Evolutionary conservation across 768 basidiomycete species (phyloP).

Genomic region (Lepiota brunneoincarnata): DNA sequence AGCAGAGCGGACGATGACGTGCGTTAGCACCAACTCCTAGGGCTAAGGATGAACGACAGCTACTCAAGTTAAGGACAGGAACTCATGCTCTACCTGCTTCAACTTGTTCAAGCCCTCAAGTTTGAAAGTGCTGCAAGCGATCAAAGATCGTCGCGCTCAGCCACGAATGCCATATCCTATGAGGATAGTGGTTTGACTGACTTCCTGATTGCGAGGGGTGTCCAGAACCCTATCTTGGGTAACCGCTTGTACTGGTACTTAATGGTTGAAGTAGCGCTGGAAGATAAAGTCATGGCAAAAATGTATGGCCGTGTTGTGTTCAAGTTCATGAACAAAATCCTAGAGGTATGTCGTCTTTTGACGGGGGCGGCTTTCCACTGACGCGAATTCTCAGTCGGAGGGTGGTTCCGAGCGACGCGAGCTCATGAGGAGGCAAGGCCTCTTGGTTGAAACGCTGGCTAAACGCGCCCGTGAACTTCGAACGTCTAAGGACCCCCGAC

Average conservation of each 20-base stretch:
- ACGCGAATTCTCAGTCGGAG: conserved; percentile 43
- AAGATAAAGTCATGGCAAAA: conserved; percentile 83
- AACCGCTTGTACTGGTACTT: conserved; percentile 97
- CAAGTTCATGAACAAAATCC: conserved; percentile 85
- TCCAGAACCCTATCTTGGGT: conserved; percentile 79
- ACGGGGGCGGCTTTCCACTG: neutral
- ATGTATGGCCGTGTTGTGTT: conserved; percentile 92
- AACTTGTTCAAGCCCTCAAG: conserved; percentile 96
- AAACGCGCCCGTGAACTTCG: conserved; percentile 86
- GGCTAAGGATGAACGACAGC: neutral
- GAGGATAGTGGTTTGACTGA: conserved; percentile 93
- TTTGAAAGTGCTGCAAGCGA: conserved; percentile 86
- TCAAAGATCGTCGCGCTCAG: conserved; percentile 70
- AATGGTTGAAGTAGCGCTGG: conserved; percentile 91
- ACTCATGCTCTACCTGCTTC: conserved; percentile 85
- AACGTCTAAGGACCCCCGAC: conserved; percentile 87
- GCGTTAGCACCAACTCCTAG: conserved; percentile 18
- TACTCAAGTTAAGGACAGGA: conserved; percentile 53
- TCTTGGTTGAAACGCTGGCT: conserved; percentile 83
- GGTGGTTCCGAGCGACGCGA: conserved; percentile 82
- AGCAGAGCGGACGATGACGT: conserved; percentile 94
- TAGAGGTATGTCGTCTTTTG: conserved; percentile 57
- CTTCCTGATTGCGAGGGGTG: conserved; percentile 85
- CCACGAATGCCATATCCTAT: conserved; percentile 74
- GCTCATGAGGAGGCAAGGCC: conserved; percentile 86